These are phyloP conservation scores for Chaetomiaceae sp. DNA, from an alignment of 2,329 filamentous ascomycete genomes.

Conservation along the genomic window DNA sequence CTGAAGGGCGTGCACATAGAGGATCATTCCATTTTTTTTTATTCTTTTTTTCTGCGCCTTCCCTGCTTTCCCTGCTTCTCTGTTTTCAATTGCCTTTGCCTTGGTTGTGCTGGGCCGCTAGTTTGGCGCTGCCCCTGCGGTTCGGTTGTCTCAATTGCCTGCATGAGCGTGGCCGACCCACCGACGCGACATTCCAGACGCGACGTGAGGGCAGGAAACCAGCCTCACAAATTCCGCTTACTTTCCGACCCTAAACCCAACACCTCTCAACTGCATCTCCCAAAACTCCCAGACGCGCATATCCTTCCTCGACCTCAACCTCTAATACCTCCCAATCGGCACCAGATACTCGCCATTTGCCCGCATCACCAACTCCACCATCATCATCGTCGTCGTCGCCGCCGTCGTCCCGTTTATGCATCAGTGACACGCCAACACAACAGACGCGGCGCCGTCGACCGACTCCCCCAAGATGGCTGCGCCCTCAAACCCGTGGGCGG, in stretches of 20 bases:
- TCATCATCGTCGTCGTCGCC: no score
- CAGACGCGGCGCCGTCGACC: constrained; percentile 7
- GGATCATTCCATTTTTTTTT: neutral
- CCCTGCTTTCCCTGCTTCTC: neutral
- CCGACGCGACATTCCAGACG: constrained; percentile 25
- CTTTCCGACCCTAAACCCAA: constrained; percentile 18
- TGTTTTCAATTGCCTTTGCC: neutral
- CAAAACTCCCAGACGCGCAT: neutral
- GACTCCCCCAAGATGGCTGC: constrained; percentile 22
- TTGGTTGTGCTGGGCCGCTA: no score
- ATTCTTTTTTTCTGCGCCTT: neutral
- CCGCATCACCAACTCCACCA: no score
- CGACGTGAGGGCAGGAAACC: constrained; percentile 24
- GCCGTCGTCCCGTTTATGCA: no score
- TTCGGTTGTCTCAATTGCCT: constrained; percentile 1
- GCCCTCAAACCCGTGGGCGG: constrained; percentile 22
- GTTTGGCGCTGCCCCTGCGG: no score
- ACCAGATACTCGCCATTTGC: neutral
- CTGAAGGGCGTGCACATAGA: neutral
- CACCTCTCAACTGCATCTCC: neutral
- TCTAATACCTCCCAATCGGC: neutral
- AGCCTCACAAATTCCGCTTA: constrained; percentile 27
- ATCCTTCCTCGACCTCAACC: constrained; percentile 1
- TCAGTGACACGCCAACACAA: neutral
- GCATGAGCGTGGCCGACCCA: constrained; percentile 22